Percentiles rank a stretch among this genome's conserved stretches.
Evolutionary conservation across 768 basidiomycete genomes (phyloP).

Genomic region (Macrolepiota dolichaula): DNA sequence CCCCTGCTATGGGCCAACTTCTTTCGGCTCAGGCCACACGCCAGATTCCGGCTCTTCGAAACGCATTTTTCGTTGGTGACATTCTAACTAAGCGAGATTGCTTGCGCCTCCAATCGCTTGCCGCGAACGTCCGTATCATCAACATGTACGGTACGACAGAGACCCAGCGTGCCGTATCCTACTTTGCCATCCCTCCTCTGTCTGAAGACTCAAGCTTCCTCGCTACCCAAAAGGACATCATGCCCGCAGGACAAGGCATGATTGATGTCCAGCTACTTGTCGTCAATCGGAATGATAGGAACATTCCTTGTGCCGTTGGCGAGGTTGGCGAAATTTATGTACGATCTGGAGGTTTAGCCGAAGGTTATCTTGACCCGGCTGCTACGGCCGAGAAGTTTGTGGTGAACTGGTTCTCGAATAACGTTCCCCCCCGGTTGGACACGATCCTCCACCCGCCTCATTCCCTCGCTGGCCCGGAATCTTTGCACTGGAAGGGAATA

Average conservation of each 20-base stretch:
- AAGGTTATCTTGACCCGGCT: slow-evolving; percentile 85
- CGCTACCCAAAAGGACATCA: slow-evolving; percentile 92
- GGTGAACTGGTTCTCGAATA: slow-evolving; percentile 80
- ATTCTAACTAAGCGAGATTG: slow-evolving; percentile 98
- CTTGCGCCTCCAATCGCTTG: slow-evolving; percentile 87
- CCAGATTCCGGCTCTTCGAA: slow-evolving; percentile 81
- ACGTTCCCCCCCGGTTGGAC: slow-evolving; percentile 53
- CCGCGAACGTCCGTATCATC: slow-evolving; percentile 88
- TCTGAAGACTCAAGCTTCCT: slow-evolving; percentile 86
- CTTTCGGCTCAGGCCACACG: slow-evolving; percentile 77
- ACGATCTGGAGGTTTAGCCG: slow-evolving; percentile 91
- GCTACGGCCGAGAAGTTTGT: slow-evolving; percentile 93
- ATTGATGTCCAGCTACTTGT: slow-evolving; percentile 95
- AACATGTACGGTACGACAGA: slow-evolving; percentile 99
- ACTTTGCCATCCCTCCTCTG: slow-evolving; percentile 88
- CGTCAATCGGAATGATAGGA: slow-evolving; percentile 85
- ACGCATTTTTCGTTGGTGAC: slow-evolving; percentile 99
- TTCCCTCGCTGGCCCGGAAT: slow-evolving; percentile 65
- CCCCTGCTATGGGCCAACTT: slow-evolving; percentile 98
- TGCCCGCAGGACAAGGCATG: slow-evolving; percentile 98
- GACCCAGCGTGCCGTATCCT: slow-evolving; percentile 97
- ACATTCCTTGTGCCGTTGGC: slow-evolving; percentile 86
- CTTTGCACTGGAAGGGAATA: slow-evolving; percentile 88
- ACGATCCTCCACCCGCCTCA: slow-evolving; percentile 61
- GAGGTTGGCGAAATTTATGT: slow-evolving; percentile 99